Conservation (phyloP, 805 yeast species). For the Hanseniaspora thailandica region DNA sequence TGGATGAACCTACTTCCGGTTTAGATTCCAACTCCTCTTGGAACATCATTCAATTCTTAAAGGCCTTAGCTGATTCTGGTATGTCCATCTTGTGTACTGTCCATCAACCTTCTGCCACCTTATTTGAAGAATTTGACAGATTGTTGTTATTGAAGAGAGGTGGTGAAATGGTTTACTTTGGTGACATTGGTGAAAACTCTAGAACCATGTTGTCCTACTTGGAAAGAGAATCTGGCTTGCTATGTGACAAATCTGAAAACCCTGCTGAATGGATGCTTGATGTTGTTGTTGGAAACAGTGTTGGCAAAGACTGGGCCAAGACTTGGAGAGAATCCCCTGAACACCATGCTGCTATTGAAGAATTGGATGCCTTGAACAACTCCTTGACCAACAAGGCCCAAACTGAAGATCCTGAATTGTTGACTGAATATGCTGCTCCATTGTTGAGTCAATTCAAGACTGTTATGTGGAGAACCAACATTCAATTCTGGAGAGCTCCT, state of each 20-base stretch:
- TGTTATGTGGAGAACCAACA: constrained; percentile 41
- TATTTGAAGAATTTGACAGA: constrained; percentile 58
- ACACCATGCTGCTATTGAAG: constrained; percentile 39
- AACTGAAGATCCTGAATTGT: constrained; percentile 30
- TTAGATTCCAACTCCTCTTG: constrained; percentile 56
- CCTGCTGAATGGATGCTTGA: constrained; percentile 64
- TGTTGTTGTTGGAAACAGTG: constrained; percentile 33
- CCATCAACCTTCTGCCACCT: constrained; percentile 65
- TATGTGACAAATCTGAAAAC: constrained; percentile 48
- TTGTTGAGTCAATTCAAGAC: constrained; percentile 32
- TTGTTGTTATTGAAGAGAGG: constrained; percentile 58
- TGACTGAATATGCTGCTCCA: constrained; percentile 37
- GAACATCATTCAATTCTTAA: constrained; percentile 56
- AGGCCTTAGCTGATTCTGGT: constrained; percentile 57
- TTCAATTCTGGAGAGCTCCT: constrained; percentile 58
- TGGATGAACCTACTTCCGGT: constrained; percentile 69
- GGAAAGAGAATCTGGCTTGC: constrained; percentile 60
- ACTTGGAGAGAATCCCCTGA: constrained; percentile 47
- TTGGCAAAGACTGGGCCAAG: constrained; percentile 57
- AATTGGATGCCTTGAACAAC: constrained; percentile 43
- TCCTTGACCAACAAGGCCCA: constrained; percentile 29
- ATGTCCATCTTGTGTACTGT: constrained; percentile 68
- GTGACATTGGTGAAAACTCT: constrained; percentile 63
- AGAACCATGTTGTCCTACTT: constrained; percentile 48
- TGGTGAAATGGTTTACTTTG: constrained; percentile 71